These are phyloP conservation scores for Senna tora DNA, from an alignment of 306 rosid species.

Conservation along the genomic window DNA sequence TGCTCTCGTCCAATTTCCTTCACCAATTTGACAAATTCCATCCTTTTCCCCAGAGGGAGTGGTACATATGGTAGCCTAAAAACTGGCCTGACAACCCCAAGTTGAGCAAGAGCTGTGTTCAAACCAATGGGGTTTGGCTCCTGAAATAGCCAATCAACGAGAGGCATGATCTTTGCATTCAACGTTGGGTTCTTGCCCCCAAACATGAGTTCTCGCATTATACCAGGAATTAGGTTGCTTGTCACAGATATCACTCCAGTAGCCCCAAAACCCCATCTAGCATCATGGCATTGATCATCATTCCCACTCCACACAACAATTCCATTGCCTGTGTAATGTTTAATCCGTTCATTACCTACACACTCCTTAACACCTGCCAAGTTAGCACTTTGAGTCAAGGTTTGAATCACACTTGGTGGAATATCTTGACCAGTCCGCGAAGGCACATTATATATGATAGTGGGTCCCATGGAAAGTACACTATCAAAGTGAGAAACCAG, in stretches of 20 bases:
- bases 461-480: slow-evolving; percentile 89
- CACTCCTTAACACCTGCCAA: slow-evolving; percentile 97
- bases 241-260: slow-evolving; percentile 88
- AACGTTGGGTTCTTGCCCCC: slow-evolving; percentile 67
- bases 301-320: slow-evolving; percentile 94
- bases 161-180: slow-evolving; percentile 69
- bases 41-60: slow-evolving; percentile 72
- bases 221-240: slow-evolving; percentile 87
- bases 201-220: slow-evolving; percentile 77
- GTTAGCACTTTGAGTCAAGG: slow-evolving; percentile 58
- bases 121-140: slow-evolving; percentile 92
- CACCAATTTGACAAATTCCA: slow-evolving; percentile 73
- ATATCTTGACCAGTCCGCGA: slow-evolving; percentile 95
- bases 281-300: slow-evolving; percentile 88
- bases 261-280: slow-evolving; percentile 96
- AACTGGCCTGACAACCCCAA: slow-evolving; percentile 89
- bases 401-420: slow-evolving; percentile 71
- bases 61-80: slow-evolving; percentile 96
- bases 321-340: slow-evolving; percentile 60
- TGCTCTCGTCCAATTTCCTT: slow-evolving; percentile 79
- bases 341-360: slow-evolving; percentile 72
- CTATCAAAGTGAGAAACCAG: slow-evolving; percentile 71
- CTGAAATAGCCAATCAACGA: slow-evolving; percentile 79
- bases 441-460: slow-evolving; percentile 91
- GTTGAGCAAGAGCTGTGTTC: slow-evolving; percentile 97